Evolutionary conservation across 208 protist species (phyloP).

Genomic region (Leishmania arabica): DNA sequence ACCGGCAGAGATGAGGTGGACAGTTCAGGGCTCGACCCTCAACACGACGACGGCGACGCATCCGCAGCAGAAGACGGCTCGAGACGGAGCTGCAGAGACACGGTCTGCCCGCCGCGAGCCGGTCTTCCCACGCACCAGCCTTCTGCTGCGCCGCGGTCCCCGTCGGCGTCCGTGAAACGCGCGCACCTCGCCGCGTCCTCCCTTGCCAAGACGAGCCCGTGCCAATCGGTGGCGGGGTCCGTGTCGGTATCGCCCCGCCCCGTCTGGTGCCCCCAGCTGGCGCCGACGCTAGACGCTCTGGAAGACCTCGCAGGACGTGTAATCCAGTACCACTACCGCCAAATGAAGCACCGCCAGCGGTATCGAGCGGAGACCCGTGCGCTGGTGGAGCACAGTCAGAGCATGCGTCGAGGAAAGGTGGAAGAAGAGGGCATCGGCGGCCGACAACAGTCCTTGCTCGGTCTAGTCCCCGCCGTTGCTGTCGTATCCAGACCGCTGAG

Average conservation of each 20-base stretch:
- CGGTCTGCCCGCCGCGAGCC: neutral
- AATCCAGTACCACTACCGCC: conserved; percentile 67
- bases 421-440: neutral
- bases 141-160: neutral
- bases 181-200: neutral
- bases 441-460: neutral
- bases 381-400: conserved; percentile 22
- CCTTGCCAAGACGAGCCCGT: neutral
- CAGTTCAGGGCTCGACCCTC: neutral
- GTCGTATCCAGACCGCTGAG: neutral
- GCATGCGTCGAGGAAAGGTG: neutral
- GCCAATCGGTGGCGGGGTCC: neutral
- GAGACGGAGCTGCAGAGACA: neutral
- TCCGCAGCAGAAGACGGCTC: neutral
- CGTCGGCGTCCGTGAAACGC: neutral
- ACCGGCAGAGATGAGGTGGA: neutral
- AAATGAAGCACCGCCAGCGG: conserved; percentile 32
- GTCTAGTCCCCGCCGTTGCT: neutral
- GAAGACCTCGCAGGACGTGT: conserved; percentile 62
- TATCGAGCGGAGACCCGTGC: conserved; percentile 34
- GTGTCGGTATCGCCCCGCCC: conserved; percentile 3
- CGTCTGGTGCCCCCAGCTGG: conserved; percentile 19
- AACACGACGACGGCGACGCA: neutral
- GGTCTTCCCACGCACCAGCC: neutral
- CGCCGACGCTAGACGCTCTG: conserved; percentile 13